A percentile compares a stretch with the other conserved stretches of the same genome.
Evolutionary conservation across 2,329 filamentous ascomycete species (phyloP).

Genomic region (Venturia carpophila): DNA sequence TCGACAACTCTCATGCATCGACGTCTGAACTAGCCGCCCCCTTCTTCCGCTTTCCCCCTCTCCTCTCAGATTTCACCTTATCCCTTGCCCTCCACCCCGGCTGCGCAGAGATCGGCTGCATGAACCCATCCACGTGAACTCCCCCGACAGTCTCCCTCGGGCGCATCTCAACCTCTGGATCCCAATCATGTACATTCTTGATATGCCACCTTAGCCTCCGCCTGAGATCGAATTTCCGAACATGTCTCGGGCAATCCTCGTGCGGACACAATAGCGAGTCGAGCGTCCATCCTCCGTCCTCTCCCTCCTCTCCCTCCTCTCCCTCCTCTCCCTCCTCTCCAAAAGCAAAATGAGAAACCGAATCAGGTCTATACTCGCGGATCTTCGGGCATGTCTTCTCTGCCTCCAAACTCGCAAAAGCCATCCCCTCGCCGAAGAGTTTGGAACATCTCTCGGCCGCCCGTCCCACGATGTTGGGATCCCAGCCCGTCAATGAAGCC

Average conservation of each 20-base stretch:
- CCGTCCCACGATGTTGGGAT: conserved; percentile 55
- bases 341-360: background rate
- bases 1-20: background rate
- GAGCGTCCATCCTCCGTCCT: conserved; percentile 20
- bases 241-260: conserved; percentile 25
- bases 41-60: conserved; percentile 1
- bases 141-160: conserved; percentile 48
- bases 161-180: conserved; percentile 38
- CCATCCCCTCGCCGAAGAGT: conserved; percentile 67
- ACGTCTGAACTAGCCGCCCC: background rate
- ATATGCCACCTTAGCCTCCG: conserved; percentile 39
- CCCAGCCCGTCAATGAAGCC: conserved; percentile 66
- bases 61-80: conserved; percentile 12
- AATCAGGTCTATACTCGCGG: background rate
- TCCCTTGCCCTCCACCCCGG: conserved; percentile 12
- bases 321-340: background rate
- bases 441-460: conserved; percentile 65
- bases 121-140: conserved; percentile 61
- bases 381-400: background rate
- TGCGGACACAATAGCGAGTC: conserved; percentile 30
- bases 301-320: background rate
- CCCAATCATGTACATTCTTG: conserved; percentile 37
- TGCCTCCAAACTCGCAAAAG: conserved; percentile 42
- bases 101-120: conserved; percentile 44
- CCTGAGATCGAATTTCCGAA: conserved; percentile 23